phyloP scores from a whole-genome alignment of 2,329 filamentous ascomycete genomes.

The Alternaria ethzedia region DNA sequence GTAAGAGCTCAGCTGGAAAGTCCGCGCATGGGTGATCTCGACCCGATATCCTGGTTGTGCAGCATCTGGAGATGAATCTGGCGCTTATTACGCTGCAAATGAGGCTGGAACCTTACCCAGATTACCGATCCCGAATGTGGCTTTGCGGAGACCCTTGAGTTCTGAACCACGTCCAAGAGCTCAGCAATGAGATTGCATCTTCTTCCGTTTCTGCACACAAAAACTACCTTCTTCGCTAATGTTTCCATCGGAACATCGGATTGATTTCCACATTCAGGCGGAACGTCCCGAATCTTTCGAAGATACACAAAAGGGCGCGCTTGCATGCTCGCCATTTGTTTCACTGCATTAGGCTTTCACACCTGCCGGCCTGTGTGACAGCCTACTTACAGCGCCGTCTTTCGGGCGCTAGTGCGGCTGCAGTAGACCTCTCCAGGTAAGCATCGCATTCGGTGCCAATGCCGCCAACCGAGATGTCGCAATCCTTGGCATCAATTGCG shows the following conservation, averaged over 20 bases:
- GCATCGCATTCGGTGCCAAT: slow-evolving; percentile 8
- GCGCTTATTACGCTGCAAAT: background rate
- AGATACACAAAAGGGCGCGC: background rate
- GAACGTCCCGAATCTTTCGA: background rate
- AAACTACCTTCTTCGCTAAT: background rate
- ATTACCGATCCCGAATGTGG: background rate
- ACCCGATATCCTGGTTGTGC: background rate
- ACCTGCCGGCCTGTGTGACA: background rate
- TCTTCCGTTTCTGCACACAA: background rate
- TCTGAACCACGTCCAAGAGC: background rate
- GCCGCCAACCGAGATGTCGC: slow-evolving; percentile 15
- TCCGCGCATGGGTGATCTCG: background rate
- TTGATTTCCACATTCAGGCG: background rate
- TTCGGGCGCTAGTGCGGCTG: slow-evolving; percentile 6
- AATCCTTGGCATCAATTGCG: slow-evolving; percentile 15
- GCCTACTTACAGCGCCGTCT: background rate
- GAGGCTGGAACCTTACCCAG: background rate
- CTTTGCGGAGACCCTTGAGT: background rate
- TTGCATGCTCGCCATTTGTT: background rate
- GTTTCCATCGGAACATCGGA: background rate
- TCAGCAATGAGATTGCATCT: background rate
- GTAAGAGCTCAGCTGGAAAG: background rate
- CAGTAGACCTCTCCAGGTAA: background rate
- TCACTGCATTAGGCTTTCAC: background rate
- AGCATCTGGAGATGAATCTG: background rate